A percentile compares a stretch with the other conserved stretches of the same genome.
Conservation (phyloP, 495 filamentous ascomycete genomes). For the Penicillium ochrochloron region DNA sequence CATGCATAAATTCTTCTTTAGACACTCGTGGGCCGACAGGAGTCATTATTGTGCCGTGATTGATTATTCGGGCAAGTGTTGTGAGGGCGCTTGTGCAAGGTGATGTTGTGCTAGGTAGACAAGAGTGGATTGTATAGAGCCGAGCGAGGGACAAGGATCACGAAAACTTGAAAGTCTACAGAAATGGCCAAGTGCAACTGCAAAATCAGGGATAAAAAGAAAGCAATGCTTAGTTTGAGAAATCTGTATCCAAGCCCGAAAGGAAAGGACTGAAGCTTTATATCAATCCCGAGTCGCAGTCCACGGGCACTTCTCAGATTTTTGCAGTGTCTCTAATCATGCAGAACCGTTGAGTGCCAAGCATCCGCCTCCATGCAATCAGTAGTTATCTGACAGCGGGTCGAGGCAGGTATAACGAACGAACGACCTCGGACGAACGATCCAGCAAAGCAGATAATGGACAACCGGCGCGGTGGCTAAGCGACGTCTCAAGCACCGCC, state of each 20-base stretch:
- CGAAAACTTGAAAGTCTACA: background rate
- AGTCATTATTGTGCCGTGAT: constrained; percentile 24
- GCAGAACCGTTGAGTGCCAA: constrained; percentile 14
- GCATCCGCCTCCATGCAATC: constrained; percentile 26
- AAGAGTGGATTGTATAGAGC: background rate
- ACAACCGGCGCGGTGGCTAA: constrained; percentile 23
- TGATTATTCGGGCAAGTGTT: background rate
- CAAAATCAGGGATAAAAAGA: background rate
- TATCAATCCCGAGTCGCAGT: background rate
- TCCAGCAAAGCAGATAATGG: constrained; percentile 23
- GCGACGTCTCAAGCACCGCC: background rate
- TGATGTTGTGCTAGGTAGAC: constrained; percentile 9
- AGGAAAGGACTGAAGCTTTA: constrained; percentile 6
- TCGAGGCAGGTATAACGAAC: constrained; percentile 25
- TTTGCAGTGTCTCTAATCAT: background rate
- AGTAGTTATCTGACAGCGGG: constrained; percentile 19
- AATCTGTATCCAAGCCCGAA: background rate
- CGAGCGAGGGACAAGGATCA: background rate
- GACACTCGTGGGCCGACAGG: constrained; percentile 50
- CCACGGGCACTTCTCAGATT: constrained; percentile 14
- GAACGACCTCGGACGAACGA: constrained; percentile 27
- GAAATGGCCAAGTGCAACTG: background rate
- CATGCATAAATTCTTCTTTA: constrained; percentile 53
- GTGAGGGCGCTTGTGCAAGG: background rate
- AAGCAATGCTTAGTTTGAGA: background rate